Evolutionary conservation across 1,284 basidiomycete species (phyloP).

Genomic region (Trichosporon sp.): DNA sequence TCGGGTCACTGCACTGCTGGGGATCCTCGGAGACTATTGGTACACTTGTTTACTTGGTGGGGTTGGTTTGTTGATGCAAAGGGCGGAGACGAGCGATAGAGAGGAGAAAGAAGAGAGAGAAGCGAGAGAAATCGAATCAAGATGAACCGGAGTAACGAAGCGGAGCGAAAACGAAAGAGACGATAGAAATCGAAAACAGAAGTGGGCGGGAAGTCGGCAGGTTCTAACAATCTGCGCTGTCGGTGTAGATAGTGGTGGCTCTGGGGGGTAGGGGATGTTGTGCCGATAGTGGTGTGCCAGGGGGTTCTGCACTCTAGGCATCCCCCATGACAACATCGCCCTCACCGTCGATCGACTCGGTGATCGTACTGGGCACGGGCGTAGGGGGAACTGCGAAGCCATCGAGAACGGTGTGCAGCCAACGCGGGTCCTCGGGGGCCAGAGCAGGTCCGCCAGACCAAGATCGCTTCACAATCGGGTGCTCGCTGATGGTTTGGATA

Average conservation of each 20-base stretch:
- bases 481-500: conserved; percentile 65
- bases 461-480: conserved; percentile 72
- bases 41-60: conserved; percentile 7
- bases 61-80: conserved; percentile 15
- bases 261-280: neutral
- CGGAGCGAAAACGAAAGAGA: conserved; percentile 12
- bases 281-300: neutral
- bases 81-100: conserved; percentile 4
- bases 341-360: conserved; percentile 26
- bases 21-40: neutral
- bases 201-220: neutral
- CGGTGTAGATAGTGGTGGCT: neutral
- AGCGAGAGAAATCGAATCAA: conserved; percentile 1
- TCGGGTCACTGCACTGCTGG: neutral
- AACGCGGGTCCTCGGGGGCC: conserved; percentile 51
- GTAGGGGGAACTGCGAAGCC: conserved; percentile 13
- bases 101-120: conserved; percentile 8
- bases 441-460: conserved; percentile 58
- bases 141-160: neutral
- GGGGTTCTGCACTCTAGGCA: conserved; percentile 6
- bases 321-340: conserved; percentile 34
- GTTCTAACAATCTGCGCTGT: neutral
- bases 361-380: neutral
- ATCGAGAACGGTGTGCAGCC: conserved; percentile 50
- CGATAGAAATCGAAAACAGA: neutral